Percentiles rank a stretch among this genome's conserved stretches.
Conservation (phyloP, 1,284 basidiomycete genomes). For the Coriolopsis trogii region DNA sequence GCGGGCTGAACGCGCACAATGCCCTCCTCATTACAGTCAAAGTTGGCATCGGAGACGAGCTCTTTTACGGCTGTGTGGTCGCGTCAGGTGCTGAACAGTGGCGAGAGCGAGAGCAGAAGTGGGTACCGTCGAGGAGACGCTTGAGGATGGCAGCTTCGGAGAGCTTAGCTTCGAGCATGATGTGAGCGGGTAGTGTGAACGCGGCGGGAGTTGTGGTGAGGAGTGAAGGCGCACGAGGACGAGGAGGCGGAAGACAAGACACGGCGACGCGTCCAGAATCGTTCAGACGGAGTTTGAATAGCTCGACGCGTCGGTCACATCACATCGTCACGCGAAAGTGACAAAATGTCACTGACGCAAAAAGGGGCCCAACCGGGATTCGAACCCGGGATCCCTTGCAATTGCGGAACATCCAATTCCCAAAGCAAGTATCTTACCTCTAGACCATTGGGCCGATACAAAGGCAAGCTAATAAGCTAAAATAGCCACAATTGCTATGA, state of each 20-base stretch:
- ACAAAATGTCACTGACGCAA: no score
- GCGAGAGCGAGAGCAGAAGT: neutral
- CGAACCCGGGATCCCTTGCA: slow-evolving; percentile 45
- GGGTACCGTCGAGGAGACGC: slow-evolving; percentile 81
- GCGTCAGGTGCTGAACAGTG: slow-evolving; percentile 7
- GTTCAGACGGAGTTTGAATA: no score
- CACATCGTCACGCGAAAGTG: no score
- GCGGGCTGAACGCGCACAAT: slow-evolving; percentile 60
- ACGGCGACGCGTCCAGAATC: no score
- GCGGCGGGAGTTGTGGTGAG: no score
- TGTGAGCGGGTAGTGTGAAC: no score
- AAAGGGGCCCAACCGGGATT: slow-evolving; percentile 41
- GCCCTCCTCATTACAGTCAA: slow-evolving; percentile 96
- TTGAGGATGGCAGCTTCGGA: slow-evolving; percentile 84
- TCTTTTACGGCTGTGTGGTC: slow-evolving; percentile 88
- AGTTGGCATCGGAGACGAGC: slow-evolving; percentile 97
- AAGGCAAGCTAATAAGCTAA: no score
- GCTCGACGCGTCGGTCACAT: no score
- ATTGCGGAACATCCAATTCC: slow-evolving; percentile 19
- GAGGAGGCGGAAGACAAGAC: no score
- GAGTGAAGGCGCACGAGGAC: no score
- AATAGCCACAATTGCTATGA: neutral
- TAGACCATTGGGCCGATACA: slow-evolving; percentile 40
- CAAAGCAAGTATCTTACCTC: slow-evolving; percentile 47
- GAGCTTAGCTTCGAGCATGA: slow-evolving; percentile 94